Evolutionary conservation across 1,284 basidiomycete species (phyloP).

Genomic region (Ceratobasidium sp.): DNA sequence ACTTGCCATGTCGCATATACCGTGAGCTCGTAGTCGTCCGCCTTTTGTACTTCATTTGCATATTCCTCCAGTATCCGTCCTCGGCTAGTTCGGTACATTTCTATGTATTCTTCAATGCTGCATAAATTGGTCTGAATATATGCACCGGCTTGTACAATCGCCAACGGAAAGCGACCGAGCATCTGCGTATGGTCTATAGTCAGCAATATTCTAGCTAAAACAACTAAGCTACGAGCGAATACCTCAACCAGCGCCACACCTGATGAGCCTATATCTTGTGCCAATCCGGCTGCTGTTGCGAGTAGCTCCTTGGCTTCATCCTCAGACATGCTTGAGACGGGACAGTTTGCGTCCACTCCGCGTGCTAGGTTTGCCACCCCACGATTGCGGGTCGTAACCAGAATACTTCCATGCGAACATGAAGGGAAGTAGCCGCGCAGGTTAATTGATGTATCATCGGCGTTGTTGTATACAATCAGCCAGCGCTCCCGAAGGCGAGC

Average conservation of each 20-base stretch:
- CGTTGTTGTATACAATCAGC: neutral
- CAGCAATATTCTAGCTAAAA: no score
- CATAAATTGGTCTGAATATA: slow-evolving; percentile 16
- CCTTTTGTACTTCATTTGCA: neutral
- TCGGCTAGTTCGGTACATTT: slow-evolving; percentile 8
- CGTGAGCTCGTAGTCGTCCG: slow-evolving; percentile 8
- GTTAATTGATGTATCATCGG: neutral
- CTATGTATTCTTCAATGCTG: neutral
- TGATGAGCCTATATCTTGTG: no score
- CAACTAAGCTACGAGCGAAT: no score
- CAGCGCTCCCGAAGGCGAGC: neutral
- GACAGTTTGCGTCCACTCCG: no score
- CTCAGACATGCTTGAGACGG: no score
- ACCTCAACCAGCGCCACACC: no score
- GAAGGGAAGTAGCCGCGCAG: slow-evolving; percentile 9
- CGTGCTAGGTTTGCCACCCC: neutral
- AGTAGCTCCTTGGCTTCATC: neutral
- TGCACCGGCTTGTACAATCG: slow-evolving; percentile 38
- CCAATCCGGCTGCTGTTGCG: neutral
- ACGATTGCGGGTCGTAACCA: slow-evolving; percentile 11
- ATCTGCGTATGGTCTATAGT: neutral
- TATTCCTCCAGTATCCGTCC: slow-evolving; percentile 9
- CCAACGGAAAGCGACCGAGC: slow-evolving; percentile 12
- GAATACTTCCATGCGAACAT: neutral
- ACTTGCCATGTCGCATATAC: slow-evolving; percentile 27